These are phyloP conservation scores for Exophiala alcalophila DNA, from an alignment of 2,329 filamentous ascomycete genomes.

Conservation along the genomic window DNA sequence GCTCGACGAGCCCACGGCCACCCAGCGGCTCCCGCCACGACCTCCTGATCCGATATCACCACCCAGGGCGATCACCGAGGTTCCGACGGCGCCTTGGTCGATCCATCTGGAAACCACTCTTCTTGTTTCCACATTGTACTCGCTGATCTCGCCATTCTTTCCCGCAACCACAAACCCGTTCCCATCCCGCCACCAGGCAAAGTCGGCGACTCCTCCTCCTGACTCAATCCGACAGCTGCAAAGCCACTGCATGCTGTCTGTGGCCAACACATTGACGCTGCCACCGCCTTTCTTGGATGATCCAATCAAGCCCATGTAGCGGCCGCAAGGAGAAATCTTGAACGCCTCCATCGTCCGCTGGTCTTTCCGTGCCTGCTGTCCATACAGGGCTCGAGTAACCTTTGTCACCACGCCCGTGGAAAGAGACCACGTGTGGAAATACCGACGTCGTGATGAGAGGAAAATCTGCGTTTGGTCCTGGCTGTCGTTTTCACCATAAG, in stretches of 20 bases:
- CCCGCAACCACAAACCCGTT: constrained; percentile 78
- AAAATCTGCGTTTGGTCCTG: constrained; percentile 56
- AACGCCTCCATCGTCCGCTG: constrained; percentile 90
- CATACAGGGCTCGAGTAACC: constrained; percentile 68
- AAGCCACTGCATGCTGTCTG: constrained; percentile 80
- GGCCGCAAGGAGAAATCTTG: constrained; percentile 79
- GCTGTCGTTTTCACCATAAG: neutral
- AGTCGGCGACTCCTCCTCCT: constrained; percentile 79
- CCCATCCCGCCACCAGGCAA: constrained; percentile 87
- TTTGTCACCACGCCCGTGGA: constrained; percentile 78
- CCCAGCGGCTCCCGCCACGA: constrained; percentile 77
- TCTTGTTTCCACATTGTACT: constrained; percentile 71
- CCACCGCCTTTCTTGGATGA: constrained; percentile 82
- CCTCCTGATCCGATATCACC: constrained; percentile 39
- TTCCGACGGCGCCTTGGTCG: constrained; percentile 85
- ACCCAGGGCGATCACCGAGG: constrained; percentile 77
- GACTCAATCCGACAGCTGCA: constrained; percentile 78
- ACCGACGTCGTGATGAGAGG: constrained; percentile 80
- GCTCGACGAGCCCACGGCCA: constrained; percentile 78
- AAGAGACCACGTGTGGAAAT: constrained; percentile 94
- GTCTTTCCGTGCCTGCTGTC: constrained; percentile 50
- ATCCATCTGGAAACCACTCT: constrained; percentile 78
- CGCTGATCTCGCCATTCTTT: constrained; percentile 83
- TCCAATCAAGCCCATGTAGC: constrained; percentile 79
- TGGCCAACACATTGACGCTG: constrained; percentile 78